These are phyloP conservation scores for Dentipellis sp. DNA, from an alignment of 768 basidiomycete species.

Conservation along the genomic window DNA sequence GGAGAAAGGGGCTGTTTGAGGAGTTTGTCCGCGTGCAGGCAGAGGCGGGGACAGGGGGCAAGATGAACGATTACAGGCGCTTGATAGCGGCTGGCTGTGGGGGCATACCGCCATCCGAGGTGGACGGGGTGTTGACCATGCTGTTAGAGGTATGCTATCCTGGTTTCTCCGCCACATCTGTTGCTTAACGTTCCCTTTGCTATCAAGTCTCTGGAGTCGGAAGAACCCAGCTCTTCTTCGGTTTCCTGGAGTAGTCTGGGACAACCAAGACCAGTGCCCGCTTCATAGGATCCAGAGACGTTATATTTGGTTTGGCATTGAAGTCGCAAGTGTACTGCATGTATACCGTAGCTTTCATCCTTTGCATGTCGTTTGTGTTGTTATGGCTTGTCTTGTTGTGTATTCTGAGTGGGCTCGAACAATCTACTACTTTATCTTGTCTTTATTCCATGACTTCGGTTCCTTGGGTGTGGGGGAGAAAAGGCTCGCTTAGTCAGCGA, in stretches of 20 bases:
- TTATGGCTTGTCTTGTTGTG: not conserved
- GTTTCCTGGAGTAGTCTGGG: constrained; percentile 27
- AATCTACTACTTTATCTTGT: not conserved
- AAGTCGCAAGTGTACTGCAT: not conserved
- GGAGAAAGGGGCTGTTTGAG: constrained; percentile 66
- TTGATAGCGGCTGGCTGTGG: constrained; percentile 89
- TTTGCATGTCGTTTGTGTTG: not conserved
- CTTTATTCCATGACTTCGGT: not conserved
- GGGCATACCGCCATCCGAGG: constrained; percentile 75
- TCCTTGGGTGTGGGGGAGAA: not conserved
- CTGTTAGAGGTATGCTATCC: constrained; percentile 60
- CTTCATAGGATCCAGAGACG: constrained; percentile 8
- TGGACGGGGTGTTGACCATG: constrained; percentile 79
- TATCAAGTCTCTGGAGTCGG: constrained; percentile 67
- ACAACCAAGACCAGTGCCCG: constrained; percentile 8
- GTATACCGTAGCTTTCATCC: not conserved
- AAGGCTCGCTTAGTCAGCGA: not conserved
- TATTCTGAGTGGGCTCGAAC: not conserved
- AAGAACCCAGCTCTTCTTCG: constrained; percentile 60
- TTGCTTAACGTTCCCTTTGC: constrained; percentile 3
- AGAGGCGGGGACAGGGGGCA: constrained; percentile 82
- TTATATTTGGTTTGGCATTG: constrained; percentile 10
- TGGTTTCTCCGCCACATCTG: not conserved
- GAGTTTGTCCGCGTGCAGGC: constrained; percentile 75
- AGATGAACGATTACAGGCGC: constrained; percentile 83